A percentile compares a stretch with the other conserved stretches of the same genome.
These are phyloP conservation scores for Benincasa hispida DNA, from an alignment of 306 rosid genomes.

Conservation along the genomic window DNA sequence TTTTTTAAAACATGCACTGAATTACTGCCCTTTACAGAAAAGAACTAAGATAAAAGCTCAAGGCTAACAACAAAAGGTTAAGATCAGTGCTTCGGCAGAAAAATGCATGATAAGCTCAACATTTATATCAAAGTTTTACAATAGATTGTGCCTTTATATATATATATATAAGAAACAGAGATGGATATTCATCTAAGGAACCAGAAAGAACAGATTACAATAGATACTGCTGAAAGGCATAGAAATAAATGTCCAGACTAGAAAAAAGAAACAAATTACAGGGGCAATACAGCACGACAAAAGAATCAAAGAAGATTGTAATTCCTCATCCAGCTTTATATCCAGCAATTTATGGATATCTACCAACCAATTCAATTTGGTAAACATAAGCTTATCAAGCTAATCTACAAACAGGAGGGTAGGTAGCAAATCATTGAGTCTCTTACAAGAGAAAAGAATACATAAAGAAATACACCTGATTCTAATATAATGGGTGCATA, in stretches of 20 bases:
- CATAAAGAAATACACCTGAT: too few relatives aligned
- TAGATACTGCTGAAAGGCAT: not conserved
- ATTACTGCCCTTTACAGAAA: not conserved
- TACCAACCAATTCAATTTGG: not conserved
- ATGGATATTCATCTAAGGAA: too few relatives aligned
- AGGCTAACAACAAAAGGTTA: too few relatives aligned
- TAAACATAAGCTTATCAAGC: not conserved
- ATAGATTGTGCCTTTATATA: too few relatives aligned
- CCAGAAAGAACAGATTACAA: too few relatives aligned
- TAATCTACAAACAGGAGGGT: not conserved
- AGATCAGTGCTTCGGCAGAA: not conserved
- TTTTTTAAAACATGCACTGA: constrained; percentile 1
- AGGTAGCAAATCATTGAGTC: not conserved
- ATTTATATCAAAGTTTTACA: not conserved
- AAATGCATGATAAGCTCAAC: not conserved
- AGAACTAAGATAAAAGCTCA: not conserved
- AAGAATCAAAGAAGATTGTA: not conserved
- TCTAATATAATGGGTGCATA: not conserved
- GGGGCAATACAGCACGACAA: not conserved
- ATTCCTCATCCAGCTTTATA: not conserved
- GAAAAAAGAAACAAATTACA: not conserved
- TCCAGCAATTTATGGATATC: not conserved
- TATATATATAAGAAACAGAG: too few relatives aligned
- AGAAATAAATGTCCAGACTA: not conserved
- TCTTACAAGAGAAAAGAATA: not conserved